These are phyloP conservation scores for Claviceps fusiformis DNA, from an alignment of 2,329 filamentous ascomycete species.

Conservation along the genomic window DNA sequence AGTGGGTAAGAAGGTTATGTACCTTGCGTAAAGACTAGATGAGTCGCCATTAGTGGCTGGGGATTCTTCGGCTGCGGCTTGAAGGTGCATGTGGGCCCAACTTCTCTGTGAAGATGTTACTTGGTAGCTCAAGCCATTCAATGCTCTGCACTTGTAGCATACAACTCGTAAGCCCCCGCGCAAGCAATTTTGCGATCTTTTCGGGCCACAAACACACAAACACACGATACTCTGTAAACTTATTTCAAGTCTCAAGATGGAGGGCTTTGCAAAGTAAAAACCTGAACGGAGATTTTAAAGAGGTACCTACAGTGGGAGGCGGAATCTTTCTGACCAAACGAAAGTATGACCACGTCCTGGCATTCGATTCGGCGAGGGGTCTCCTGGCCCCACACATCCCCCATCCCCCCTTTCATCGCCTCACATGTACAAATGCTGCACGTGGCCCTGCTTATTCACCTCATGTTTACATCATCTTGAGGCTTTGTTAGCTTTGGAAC, in stretches of 20 bases:
- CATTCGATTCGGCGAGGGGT: background rate
- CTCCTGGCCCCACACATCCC: background rate
- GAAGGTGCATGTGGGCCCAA: background rate
- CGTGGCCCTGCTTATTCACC: background rate
- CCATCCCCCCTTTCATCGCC: background rate
- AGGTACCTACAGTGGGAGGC: background rate
- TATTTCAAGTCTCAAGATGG: no score
- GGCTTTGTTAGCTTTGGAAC: background rate
- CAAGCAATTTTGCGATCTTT: no score
- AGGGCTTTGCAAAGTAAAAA: no score
- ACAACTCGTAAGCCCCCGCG: no score
- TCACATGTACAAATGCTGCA: no score
- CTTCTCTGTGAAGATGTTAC: no score
- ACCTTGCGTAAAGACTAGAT: no score
- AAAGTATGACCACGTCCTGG: background rate
- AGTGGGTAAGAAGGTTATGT: background rate
- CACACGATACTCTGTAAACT: no score
- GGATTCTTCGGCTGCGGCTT: constrained; percentile 8
- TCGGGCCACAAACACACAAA: no score
- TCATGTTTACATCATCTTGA: background rate
- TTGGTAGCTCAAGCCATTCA: no score
- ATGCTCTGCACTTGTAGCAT: background rate
- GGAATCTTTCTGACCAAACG: no score
- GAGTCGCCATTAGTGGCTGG: constrained; percentile 4
- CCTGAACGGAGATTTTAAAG: no score